Percentiles rank a stretch among this genome's conserved stretches.
These are phyloP conservation scores for Xylariomycetidae sp. DNA, from an alignment of 2,329 filamentous ascomycete species.

Conservation along the genomic window DNA sequence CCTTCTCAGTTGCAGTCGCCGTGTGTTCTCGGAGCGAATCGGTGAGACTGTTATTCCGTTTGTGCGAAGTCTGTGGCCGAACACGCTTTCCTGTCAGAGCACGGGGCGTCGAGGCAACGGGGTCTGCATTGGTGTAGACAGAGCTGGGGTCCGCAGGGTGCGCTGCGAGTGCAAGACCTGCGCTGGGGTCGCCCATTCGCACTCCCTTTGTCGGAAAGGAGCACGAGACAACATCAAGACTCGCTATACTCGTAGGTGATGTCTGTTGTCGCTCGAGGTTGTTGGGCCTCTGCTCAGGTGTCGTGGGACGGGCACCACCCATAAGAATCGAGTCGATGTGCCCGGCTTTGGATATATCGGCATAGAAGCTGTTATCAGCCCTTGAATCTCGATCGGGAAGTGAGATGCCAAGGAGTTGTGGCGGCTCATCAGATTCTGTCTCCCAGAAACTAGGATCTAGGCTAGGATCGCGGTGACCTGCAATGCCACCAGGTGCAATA, in stretches of 20 bases:
- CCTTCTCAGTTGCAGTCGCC: conserved; percentile 40
- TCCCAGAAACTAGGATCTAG: conserved; percentile 54
- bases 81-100: conserved; percentile 55
- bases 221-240: conserved; percentile 59
- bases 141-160: conserved; percentile 54
- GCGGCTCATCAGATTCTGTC: conserved; percentile 36
- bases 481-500: conserved; percentile 71
- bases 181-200: conserved; percentile 33
- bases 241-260: conserved; percentile 55
- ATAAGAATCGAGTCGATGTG: conserved; percentile 44
- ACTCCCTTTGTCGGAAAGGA: conserved; percentile 54
- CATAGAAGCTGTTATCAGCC: conserved; percentile 37
- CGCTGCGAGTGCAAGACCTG: conserved; percentile 42
- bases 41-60: conserved; percentile 81
- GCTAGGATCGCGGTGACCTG: conserved; percentile 53
- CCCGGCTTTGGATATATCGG: conserved; percentile 41
- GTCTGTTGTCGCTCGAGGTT: conserved; percentile 31
- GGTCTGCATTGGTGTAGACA: conserved; percentile 40
- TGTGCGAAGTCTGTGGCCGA: conserved; percentile 59
- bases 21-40: conserved; percentile 74
- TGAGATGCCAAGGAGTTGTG: conserved; percentile 39
- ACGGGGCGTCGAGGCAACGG: conserved; percentile 55
- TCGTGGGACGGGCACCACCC: conserved; percentile 38
- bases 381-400: conserved; percentile 19
- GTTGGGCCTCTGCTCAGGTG: conserved; percentile 36